Base-by-base conservation (phyloP, 208 protist genomes). In the Eutreptiella sp. region DNA sequence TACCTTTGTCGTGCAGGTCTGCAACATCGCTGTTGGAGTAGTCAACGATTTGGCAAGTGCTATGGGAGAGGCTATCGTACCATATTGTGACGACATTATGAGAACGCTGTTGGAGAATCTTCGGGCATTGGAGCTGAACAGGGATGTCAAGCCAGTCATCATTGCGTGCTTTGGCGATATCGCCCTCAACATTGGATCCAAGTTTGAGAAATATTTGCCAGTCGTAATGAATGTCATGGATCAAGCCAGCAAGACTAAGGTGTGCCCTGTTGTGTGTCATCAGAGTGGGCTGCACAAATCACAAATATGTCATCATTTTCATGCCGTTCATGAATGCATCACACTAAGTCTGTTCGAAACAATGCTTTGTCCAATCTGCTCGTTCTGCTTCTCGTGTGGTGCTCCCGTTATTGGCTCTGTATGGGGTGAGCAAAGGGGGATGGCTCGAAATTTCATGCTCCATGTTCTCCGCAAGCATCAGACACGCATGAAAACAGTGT, bases 131-230 rank as follows among this genome's bases (percentile, higher is more conserved):
- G 55, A 85, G 19, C 63, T 96, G 5, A 77, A 94, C 53, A 78
- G 82, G 54, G 77, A 85, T 63, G 71, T 95, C n/a, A 97, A 98
- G 77, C 89, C 89, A 57, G 72, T 72, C 19, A 92, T 97, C 58
- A 58, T 97, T 34, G 73, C 75, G 33, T 89, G 81, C 73, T 86
- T 97, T 46, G 90, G 93, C 31, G 95, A 97, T 68, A 87, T 98
- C 38, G 90, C 93, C 2, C 60, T 97, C 4, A 88, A 92, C 50
- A 84, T 96, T 21, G 79, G 76, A 5, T 57, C 43, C n/a, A 50
- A 69, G 16, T 95, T 97, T 64, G 72, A 77, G 33, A 79, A 78
- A 19, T 96, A 94, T 76, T 67, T 96, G 24, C 34, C 47, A 27
- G 52, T 60, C 7, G 79, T 96, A 35, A 81, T 94, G 76, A 41